Conservation (phyloP, 169 alveolate genomes). For the Cryptosporidium parvum region DNA sequence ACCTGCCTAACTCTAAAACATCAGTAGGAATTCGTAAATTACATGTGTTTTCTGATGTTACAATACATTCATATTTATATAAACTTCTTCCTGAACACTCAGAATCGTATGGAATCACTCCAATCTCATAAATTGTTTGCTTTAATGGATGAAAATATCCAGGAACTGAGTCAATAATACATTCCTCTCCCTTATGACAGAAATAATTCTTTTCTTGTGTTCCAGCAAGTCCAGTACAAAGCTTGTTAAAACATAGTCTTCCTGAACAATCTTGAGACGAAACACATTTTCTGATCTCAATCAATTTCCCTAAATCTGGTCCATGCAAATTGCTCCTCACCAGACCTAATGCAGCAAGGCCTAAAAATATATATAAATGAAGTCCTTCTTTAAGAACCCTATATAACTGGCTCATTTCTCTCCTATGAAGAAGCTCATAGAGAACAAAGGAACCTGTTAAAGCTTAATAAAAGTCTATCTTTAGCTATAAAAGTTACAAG, state of each 20-base stretch:
- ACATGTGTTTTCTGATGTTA: constrained; percentile 20
- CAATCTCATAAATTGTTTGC: constrained; percentile 28
- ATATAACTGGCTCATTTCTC: constrained; percentile 13
- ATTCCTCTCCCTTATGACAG: constrained; percentile 8
- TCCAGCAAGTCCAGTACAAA: constrained; percentile 69
- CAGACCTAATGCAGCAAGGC: constrained; percentile 20
- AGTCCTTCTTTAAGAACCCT: constrained; percentile 30
- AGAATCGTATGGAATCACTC: constrained; percentile 13
- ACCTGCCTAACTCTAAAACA: constrained; percentile 11
- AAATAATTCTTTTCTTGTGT: constrained; percentile 16
- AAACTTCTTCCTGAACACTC: constrained; percentile 26
- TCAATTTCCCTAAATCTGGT: constrained; percentile 14
- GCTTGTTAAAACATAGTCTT: constrained; percentile 36
- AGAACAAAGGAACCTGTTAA: not conserved
- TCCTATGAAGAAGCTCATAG: constrained; percentile 24
- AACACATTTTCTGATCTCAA: constrained; percentile 30
- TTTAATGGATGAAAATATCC: constrained; percentile 13
- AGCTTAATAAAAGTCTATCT: not conserved
- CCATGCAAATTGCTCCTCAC: constrained; percentile 6
- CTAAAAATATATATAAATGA: not conserved
- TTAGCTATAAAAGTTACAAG: not conserved
- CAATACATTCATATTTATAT: constrained; percentile 6
- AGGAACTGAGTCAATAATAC: constrained; percentile 32
- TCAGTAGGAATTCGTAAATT: not conserved
- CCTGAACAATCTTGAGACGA: constrained; percentile 61